Base-by-base conservation (phyloP, 1,284 basidiomycete species). In the Trichosporon inkin region DNA sequence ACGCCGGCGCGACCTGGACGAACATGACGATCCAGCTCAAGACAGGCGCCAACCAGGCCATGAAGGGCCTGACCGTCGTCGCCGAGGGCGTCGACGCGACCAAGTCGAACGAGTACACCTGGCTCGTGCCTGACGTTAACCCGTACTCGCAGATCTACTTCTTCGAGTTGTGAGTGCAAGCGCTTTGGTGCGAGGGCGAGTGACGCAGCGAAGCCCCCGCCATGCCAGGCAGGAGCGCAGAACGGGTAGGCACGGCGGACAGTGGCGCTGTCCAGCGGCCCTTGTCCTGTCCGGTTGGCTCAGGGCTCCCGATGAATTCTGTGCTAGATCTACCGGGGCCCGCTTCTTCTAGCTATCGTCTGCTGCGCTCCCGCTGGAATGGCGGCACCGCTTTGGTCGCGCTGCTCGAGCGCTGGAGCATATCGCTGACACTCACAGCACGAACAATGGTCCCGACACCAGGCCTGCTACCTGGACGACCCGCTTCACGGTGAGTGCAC, bases 81-180 rank as follows among this genome's bases (percentile, higher is more conserved):
- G 74, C 62, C n/a, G 66, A 65, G 20, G 69, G 71, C 40, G 70
- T 78, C 58, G 72, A 78, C 63, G 77, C 52, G 10, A 62, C 58
- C 22, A 71, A 65, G 44, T 4, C 22, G 22, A 49, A 49, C 10
- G 53, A 62, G 19, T 71, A 66, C 56, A 60, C 63, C 28, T 67
- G 69, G 41, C 56, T 52, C 34, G 67, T 65, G 10, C 78, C 78
- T n/a, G 71, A 73, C 20, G 78, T 80, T 20, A 66, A 68, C 49
- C 78, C 78, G 10, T 71, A 75, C 62, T 72, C 77, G 47, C 68
- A 74, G 62, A 80, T 80, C 68, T 80, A 80, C 70, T 80, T 80
- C 67, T 69, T 79, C 60, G 76, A 77, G 65, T 79, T 78, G 44
- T 49, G 44, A 49, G 44, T 49, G 22, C n/a, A n/a, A n/a, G n/a